Percentiles rank a stretch among this genome's conserved stretches.
Evolutionary conservation across 164 flowering plant species (phyloP).

Genomic region (Kalanchoe fedtschenkoi): DNA sequence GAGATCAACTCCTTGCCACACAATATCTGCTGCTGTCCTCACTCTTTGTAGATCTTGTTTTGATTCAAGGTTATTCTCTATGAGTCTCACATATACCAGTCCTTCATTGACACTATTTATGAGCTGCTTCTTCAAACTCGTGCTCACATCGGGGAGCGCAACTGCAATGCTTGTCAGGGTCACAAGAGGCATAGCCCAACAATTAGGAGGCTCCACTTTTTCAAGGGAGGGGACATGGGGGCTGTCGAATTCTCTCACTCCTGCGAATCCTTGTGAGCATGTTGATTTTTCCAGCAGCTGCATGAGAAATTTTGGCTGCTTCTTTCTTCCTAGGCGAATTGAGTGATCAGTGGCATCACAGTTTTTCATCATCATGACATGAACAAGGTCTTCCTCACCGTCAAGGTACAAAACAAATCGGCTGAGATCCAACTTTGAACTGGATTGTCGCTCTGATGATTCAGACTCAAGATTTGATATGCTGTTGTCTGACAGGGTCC

Average conservation of each 20-base stretch:
- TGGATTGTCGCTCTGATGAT: slow-evolving; percentile 12
- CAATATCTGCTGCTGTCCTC: slow-evolving; percentile 40
- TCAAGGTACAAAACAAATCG: slow-evolving; percentile 48
- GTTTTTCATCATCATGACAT: slow-evolving; percentile 24
- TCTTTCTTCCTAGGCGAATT: slow-evolving; percentile 26
- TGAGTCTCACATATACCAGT: slow-evolving; percentile 24
- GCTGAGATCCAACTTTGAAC: slow-evolving; percentile 18
- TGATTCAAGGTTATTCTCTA: slow-evolving; percentile 30
- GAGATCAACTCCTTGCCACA: slow-evolving; percentile 48
- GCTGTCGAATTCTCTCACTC: slow-evolving; percentile 40
- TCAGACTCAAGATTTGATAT: slow-evolving; percentile 15
- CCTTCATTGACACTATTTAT: slow-evolving; percentile 30
- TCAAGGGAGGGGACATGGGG: slow-evolving; percentile 26
- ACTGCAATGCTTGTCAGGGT: slow-evolving; percentile 53
- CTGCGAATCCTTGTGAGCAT: slow-evolving; percentile 25
- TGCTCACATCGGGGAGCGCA: slow-evolving; percentile 32
- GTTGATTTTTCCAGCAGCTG: slow-evolving; percentile 27
- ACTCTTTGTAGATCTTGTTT: slow-evolving; percentile 14
- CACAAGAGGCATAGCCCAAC: slow-evolving; percentile 64
- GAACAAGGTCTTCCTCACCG: slow-evolving; percentile 38
- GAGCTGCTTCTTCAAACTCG: slow-evolving; percentile 11
- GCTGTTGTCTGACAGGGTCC: slow-evolving; percentile 12
- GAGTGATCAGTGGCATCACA: slow-evolving; percentile 26
- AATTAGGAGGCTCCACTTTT: slow-evolving; percentile 35
- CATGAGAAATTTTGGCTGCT: slow-evolving; percentile 30